Percentiles rank a stretch among this genome's conserved stretches.
phyloP scores from a whole-genome alignment of 2,329 filamentous ascomycete species.

The Fusarium fracticaudum region DNA sequence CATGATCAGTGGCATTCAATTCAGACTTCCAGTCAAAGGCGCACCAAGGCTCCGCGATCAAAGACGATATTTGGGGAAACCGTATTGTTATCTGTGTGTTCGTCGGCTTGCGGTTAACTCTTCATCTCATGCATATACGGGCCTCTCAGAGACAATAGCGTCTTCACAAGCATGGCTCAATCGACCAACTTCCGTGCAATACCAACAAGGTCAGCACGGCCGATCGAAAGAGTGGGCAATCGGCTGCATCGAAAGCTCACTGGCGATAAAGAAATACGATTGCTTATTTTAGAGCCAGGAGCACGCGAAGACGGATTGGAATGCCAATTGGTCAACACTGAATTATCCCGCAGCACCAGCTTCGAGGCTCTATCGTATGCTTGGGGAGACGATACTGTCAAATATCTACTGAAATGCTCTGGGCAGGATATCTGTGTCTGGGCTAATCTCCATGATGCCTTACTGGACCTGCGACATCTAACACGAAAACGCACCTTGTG shows the following conservation, averaged over 20 bases:
- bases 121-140: background rate
- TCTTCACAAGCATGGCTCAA: background rate
- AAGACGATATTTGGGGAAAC: accelerated
- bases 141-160: background rate
- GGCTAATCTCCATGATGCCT: accelerated
- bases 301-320: background rate
- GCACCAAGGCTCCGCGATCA: background rate
- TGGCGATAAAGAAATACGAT: background rate
- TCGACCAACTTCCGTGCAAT: background rate
- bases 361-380: background rate
- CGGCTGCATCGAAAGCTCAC: accelerated
- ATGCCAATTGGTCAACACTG: background rate
- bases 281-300: background rate
- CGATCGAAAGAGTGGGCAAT: accelerated
- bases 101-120: background rate
- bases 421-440: accelerated
- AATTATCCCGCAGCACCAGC: background rate
- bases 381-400: background rate
- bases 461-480: background rate
- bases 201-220: accelerated
- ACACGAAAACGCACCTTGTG: background rate
- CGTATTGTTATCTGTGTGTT: background rate
- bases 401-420: background rate
- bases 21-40: accelerated
- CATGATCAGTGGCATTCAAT: background rate